phyloP scores from a whole-genome alignment of 106 monocot genomes.

The Platanthera guangdongensis region DNA sequence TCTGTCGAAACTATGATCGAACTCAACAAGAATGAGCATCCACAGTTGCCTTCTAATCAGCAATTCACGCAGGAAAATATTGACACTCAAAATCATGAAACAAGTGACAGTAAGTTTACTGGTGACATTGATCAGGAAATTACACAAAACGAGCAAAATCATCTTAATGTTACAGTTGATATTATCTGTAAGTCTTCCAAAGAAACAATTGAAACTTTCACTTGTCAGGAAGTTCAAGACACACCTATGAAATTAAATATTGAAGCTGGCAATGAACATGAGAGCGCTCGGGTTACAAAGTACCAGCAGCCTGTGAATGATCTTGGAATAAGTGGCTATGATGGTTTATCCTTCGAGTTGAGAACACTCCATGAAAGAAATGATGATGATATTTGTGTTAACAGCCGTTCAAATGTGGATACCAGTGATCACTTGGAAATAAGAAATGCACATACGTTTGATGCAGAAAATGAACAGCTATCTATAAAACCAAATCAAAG shows the following conservation, averaged over 20 bases:
- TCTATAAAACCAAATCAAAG: slow-evolving; percentile 4
- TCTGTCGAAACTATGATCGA: background rate
- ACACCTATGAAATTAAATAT: background rate
- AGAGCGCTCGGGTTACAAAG: background rate
- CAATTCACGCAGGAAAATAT: background rate
- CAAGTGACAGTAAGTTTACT: background rate
- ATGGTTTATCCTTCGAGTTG: background rate
- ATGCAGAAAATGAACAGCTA: background rate
- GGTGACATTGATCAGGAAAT: background rate
- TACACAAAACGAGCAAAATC: slow-evolving; percentile 4
- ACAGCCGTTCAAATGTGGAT: background rate
- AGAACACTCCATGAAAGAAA: background rate
- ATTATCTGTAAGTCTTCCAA: background rate
- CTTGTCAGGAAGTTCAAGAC: background rate
- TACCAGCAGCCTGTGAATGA: slow-evolving; percentile 7
- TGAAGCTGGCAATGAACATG: background rate
- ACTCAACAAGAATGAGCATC: background rate
- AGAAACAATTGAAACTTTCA: background rate
- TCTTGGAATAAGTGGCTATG: slow-evolving; percentile 2
- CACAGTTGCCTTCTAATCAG: slow-evolving; percentile 1
- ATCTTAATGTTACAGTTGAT: background rate
- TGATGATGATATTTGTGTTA: slow-evolving; percentile 1
- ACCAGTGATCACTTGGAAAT: background rate
- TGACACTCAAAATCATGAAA: background rate
- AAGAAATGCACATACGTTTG: background rate